These are phyloP conservation scores for Actinidia chinensis DNA, from an alignment of 179 eudicot species.

Conservation along the genomic window DNA sequence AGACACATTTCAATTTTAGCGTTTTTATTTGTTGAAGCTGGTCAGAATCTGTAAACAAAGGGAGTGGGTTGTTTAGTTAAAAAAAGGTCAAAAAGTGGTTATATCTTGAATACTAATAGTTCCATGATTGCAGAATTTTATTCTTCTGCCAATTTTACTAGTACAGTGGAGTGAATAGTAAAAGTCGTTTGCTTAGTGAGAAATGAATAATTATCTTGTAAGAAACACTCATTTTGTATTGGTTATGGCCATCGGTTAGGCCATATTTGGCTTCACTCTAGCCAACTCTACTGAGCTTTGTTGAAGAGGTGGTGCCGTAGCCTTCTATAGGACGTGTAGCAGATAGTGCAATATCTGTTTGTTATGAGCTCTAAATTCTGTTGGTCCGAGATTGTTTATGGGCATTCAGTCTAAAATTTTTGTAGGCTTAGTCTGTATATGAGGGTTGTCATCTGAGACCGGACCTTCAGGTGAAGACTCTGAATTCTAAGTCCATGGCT, in stretches of 20 bases:
- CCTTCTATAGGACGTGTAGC: too few species aligned
- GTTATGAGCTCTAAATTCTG: too few species aligned
- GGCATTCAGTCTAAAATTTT: too few species aligned
- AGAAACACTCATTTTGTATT: not conserved
- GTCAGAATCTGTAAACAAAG: not conserved
- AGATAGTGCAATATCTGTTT: too few species aligned
- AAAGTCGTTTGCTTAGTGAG: not conserved
- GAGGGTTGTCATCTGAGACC: too few species aligned
- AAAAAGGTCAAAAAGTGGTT: not conserved
- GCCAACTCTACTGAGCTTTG: not conserved
- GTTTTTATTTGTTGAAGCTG: constrained; percentile 1
- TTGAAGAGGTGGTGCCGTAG: too few species aligned
- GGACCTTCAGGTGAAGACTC: too few species aligned
- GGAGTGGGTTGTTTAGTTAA: not conserved
- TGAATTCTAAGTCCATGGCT: too few species aligned
- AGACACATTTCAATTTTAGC: not conserved
- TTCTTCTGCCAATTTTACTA: not conserved
- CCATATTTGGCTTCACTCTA: not conserved
- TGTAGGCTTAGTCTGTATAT: too few species aligned
- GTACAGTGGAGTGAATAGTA: too few species aligned
- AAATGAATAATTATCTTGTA: not conserved
- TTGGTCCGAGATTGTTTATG: too few species aligned
- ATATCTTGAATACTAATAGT: not conserved
- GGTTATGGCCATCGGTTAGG: not conserved
- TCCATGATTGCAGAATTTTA: not conserved